A percentile compares a stretch with the other conserved stretches of the same genome.
These are phyloP conservation scores for Russula brevipes DNA, from an alignment of 768 basidiomycete species.

Conservation along the genomic window DNA sequence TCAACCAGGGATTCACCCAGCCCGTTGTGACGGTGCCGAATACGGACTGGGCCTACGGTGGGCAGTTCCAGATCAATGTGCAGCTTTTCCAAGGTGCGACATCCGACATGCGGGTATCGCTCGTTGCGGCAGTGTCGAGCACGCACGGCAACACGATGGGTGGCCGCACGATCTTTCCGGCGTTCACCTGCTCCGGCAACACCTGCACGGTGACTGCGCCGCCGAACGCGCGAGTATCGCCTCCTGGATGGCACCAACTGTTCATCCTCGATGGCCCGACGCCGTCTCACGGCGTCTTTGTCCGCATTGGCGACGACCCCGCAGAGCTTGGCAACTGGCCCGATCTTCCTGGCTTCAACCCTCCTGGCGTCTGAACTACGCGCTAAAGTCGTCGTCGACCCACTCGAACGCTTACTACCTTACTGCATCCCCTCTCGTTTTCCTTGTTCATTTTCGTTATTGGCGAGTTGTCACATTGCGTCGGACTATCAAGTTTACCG, in stretches of 20 bases:
- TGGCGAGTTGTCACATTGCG: not conserved
- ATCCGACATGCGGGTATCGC: conserved; percentile 48
- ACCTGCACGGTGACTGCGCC: conserved; percentile 76
- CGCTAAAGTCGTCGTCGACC: no score
- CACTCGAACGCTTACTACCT: not conserved
- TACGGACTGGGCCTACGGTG: conserved; percentile 60
- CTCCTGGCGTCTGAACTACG: conserved; percentile 48
- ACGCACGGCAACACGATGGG: conserved; percentile 79
- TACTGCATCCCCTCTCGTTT: not conserved
- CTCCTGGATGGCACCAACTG: conserved; percentile 73
- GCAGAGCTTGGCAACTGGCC: conserved; percentile 70
- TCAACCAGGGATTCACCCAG: conserved; percentile 54
- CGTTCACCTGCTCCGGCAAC: conserved; percentile 60
- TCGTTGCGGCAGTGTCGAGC: conserved; percentile 68
- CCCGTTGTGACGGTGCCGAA: conserved; percentile 55
- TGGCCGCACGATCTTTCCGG: conserved; percentile 65
- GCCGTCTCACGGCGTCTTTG: conserved; percentile 68
- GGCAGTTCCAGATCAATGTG: conserved; percentile 48
- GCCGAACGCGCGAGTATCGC: conserved; percentile 59
- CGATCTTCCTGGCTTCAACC: conserved; percentile 56
- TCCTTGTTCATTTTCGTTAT: not conserved
- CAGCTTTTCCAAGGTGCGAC: conserved; percentile 39
- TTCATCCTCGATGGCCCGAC: conserved; percentile 76
- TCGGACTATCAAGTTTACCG: not conserved
- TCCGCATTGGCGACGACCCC: conserved; percentile 78